Percentiles rank a stretch among this genome's conserved stretches.
These are phyloP conservation scores for Fraxinus xanthoxyloides DNA, from an alignment of 305 asterid species.

Conservation along the genomic window DNA sequence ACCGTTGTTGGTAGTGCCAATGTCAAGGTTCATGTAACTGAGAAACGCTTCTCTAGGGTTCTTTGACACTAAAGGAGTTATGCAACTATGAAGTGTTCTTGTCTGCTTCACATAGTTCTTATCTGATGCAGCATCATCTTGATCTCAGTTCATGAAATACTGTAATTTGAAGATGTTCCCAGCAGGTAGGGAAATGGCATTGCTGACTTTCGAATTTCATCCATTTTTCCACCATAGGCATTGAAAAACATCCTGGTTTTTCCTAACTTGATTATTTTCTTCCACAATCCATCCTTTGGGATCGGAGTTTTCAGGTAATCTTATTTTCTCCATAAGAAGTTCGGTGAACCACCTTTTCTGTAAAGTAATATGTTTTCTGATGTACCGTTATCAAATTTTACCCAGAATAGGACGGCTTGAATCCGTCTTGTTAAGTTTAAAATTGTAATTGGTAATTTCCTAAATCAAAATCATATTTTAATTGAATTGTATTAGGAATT, in stretches of 20 bases:
- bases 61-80: neutral
- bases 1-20: neutral
- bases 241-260: constrained; percentile 24
- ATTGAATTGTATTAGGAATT: too few relatives aligned
- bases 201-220: neutral
- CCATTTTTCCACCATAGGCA: constrained; percentile 40
- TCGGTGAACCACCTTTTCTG: neutral
- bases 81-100: neutral
- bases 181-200: constrained; percentile 36
- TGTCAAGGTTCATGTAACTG: neutral
- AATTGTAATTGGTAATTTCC: too few relatives aligned
- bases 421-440: constrained; percentile 25
- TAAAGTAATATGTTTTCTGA: constrained; percentile 9
- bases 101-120: neutral
- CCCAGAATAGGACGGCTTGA: constrained; percentile 27
- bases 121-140: neutral
- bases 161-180: constrained; percentile 39
- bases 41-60: neutral
- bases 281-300: neutral
- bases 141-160: constrained; percentile 23
- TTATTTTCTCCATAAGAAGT: constrained; percentile 30
- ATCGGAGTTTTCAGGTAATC: constrained; percentile 36
- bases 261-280: neutral
- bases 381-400: neutral
- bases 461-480: too few relatives aligned